Conservation (phyloP, 768 basidiomycete species). For the Hericium rajendrae region DNA sequence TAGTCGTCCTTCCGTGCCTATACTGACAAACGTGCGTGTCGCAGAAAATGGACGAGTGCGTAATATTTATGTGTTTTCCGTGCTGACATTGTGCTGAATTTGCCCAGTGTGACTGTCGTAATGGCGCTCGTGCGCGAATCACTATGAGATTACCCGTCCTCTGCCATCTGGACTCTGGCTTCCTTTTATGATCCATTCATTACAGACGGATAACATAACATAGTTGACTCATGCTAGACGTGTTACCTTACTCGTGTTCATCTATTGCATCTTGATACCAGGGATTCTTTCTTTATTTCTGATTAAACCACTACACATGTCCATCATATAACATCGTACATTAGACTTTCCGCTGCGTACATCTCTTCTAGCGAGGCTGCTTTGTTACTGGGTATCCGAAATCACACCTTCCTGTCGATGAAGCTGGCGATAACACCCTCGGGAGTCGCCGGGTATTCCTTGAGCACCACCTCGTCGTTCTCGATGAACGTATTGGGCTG, state of each 20-base stretch:
- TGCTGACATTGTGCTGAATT: conserved; percentile 6
- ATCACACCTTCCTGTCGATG: conserved; percentile 45
- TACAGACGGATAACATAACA: no score
- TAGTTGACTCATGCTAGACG: not conserved
- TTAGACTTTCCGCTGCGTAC: no score
- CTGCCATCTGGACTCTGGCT: no score
- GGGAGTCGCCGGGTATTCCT: conserved; percentile 67
- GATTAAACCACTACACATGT: not conserved
- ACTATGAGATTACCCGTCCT: conserved; percentile 19
- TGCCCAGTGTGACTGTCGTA: conserved; percentile 55
- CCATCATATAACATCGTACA: no score
- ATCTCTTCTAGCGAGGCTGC: no score
- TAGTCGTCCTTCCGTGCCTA: not conserved
- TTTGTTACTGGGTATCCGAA: not conserved
- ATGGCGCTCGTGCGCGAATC: conserved; percentile 62
- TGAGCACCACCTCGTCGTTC: conserved; percentile 59
- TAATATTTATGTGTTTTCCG: conserved; percentile 6
- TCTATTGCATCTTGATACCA: not conserved
- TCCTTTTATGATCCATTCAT: no score
- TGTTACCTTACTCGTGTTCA: not conserved
- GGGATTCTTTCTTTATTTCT: conserved; percentile 6
- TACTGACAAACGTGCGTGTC: not conserved
- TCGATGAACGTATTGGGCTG: conserved; percentile 72
- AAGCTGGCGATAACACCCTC: conserved; percentile 75
- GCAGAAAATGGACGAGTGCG: conserved; percentile 79